Conservation (phyloP, 495 filamentous ascomycete species). For the Copromyces sp. region DNA sequence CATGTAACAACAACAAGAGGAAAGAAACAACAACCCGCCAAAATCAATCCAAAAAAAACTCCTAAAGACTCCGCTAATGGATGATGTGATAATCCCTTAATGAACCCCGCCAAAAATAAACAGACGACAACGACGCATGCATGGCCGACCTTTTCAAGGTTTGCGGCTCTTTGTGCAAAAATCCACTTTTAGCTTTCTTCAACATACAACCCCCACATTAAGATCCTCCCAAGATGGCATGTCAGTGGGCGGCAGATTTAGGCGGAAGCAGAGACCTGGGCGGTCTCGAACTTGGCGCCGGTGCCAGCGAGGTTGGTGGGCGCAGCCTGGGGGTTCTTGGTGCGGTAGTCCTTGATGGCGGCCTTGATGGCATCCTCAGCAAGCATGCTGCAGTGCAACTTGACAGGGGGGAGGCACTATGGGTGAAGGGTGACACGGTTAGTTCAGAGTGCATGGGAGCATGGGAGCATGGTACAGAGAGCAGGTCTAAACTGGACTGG, state of each 20-base stretch:
- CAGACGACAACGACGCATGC: background rate
- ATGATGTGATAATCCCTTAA: background rate
- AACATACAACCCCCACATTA: background rate
- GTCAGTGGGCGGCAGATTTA: background rate
- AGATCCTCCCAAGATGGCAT: background rate
- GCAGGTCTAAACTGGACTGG: background rate
- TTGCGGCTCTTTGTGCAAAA: background rate
- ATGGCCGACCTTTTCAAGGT: background rate
- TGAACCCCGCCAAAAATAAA: background rate
- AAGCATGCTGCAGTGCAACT: constrained; percentile 97
- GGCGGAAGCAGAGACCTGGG: background rate
- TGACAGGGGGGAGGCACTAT: constrained; percentile 79
- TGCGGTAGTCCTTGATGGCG: constrained; percentile 96
- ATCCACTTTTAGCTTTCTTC: background rate
- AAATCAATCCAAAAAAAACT: background rate
- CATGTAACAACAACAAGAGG: background rate
- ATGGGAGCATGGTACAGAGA: background rate
- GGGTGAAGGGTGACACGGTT: background rate
- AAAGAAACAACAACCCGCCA: background rate
- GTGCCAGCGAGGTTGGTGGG: constrained; percentile 67
- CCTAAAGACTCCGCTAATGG: background rate
- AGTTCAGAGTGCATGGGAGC: background rate
- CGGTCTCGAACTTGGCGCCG: constrained; percentile 19
- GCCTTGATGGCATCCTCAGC: constrained; percentile 99
- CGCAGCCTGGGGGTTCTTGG: constrained; percentile 76